Base-by-base conservation (phyloP, 2,329 filamentous ascomycete species). In the Penicillium palitans region DNA sequence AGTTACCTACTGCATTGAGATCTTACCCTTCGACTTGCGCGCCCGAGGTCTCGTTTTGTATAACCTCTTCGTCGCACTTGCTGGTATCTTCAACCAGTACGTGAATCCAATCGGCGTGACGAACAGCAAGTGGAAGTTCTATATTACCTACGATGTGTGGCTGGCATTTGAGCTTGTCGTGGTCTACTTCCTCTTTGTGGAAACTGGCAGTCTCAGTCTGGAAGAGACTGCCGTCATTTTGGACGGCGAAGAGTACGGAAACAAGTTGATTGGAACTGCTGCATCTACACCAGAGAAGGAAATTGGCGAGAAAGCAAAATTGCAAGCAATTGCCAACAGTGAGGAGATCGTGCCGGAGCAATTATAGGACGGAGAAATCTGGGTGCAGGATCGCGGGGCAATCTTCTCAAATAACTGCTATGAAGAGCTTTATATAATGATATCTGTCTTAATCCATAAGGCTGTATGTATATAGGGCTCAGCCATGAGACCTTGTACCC, bases 11-110 rank as follows among this genome's bases (percentile, higher is more conserved):
- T 58, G 55, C 0, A 81, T 82, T 46, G 81, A 84, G 62, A 80
- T 81, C 6, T 72, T 83, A 17, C 79, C 76, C 19, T 83, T 81
- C 61, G 79, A 83, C 67, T 80, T 81, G 66, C 76, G 82, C 51
- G 81, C 80, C 55, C 83, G 84, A 70, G 81, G 81, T 24, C 83
- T 83, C 77, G 80, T 79, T 1, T 78, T 83, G 60, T 66, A 61
- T 45, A 63, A 63, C 17, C 52, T 66, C 17, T 58, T 59, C 9
- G 60, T 63, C 21, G 78, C 77, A 49, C 71, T 76, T 42, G 78
- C 77, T 4, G 76, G 76, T 42, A 70, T 82, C 9, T 69, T 81
- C 45, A 81, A 82, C 69, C 80, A 78, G n/a, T 81, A 76, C 62
- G 79, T 77, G 3, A 63, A 63, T 13, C 63, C 63, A 0, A 57